Percentiles rank a stretch among this genome's conserved stretches.
These are phyloP conservation scores for Diaporthe humulicola DNA, from an alignment of 2,329 filamentous ascomycete species.

Conservation along the genomic window DNA sequence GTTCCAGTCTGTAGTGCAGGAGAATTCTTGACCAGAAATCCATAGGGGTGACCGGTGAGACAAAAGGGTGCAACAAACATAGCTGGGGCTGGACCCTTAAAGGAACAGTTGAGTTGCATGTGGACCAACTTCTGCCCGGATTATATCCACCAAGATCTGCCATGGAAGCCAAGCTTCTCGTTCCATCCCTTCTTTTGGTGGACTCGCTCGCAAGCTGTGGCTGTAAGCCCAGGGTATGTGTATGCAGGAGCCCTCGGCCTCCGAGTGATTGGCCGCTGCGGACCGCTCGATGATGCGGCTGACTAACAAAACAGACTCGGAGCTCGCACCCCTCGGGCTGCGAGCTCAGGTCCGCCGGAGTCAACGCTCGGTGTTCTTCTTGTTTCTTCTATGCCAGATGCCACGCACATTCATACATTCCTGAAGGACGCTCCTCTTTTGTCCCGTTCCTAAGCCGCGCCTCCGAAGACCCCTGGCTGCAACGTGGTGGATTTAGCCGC, in stretches of 20 bases:
- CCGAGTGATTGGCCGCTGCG: background rate
- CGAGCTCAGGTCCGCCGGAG: constrained; percentile 1
- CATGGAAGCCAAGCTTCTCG: background rate
- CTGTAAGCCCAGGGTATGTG: background rate
- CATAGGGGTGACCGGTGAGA: background rate
- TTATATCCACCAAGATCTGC: background rate
- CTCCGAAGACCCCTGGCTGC: background rate
- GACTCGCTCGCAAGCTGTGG: background rate
- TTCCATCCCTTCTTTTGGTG: background rate
- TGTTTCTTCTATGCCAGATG: background rate
- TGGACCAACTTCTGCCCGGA: constrained; percentile 1
- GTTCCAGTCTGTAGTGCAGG: background rate
- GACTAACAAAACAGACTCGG: background rate
- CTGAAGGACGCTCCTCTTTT: background rate
- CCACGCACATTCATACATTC: background rate
- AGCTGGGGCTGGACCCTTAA: background rate
- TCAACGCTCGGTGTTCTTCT: background rate
- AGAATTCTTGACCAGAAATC: background rate
- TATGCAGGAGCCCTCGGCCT: constrained; percentile 11
- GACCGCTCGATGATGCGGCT: background rate
- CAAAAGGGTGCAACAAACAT: background rate
- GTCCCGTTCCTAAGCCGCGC: background rate
- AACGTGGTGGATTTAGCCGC: background rate
- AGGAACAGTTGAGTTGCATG: background rate
- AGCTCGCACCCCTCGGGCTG: constrained; percentile 24